Percentiles rank a stretch among this genome's conserved stretches.
Evolutionary conservation across 768 basidiomycete genomes (phyloP).

Genomic region (Hericium rajendrae): DNA sequence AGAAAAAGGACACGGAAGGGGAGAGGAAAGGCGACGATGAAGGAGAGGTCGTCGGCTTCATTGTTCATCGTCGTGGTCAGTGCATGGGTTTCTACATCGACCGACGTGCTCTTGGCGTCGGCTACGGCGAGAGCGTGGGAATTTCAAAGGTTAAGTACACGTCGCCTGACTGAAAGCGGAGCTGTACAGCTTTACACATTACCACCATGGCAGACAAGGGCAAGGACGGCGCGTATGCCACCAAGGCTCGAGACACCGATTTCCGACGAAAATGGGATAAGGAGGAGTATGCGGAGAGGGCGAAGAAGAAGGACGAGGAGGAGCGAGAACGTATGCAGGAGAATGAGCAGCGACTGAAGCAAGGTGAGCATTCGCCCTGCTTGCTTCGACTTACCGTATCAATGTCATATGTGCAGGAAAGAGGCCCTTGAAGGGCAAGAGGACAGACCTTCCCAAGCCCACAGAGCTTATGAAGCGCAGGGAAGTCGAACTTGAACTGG

Average conservation of each 20-base stretch:
- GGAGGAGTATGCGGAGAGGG: slow-evolving; percentile 32
- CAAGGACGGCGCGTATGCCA: slow-evolving; percentile 16
- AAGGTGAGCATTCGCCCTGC: slow-evolving; percentile 40
- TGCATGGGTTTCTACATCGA: not conserved
- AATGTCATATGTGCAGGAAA: slow-evolving; percentile 47
- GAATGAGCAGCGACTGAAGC: slow-evolving; percentile 50
- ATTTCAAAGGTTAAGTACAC: not conserved
- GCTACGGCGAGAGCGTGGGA: not conserved
- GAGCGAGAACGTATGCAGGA: slow-evolving; percentile 26
- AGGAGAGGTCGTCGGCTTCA: slow-evolving; percentile 31
- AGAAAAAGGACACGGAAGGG: slow-evolving; percentile 87
- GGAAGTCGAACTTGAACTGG: slow-evolving; percentile 75
- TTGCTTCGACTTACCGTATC: not conserved
- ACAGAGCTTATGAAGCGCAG: slow-evolving; percentile 90
- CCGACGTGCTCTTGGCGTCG: not conserved
- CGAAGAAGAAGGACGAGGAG: slow-evolving; percentile 31
- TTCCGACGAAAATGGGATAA: slow-evolving; percentile 37
- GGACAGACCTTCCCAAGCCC: slow-evolving; percentile 82
- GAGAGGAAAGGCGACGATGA: slow-evolving; percentile 64
- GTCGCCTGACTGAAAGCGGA: not conserved
- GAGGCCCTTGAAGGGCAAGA: slow-evolving; percentile 58
- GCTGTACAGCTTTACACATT: not conserved
- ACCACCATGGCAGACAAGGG: slow-evolving; percentile 13
- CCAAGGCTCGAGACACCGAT: slow-evolving; percentile 16
- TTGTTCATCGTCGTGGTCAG: slow-evolving; percentile 13